Evolutionary conservation across 179 eudicot species (phyloP).

Genomic region (Amaranthus tricolor): DNA sequence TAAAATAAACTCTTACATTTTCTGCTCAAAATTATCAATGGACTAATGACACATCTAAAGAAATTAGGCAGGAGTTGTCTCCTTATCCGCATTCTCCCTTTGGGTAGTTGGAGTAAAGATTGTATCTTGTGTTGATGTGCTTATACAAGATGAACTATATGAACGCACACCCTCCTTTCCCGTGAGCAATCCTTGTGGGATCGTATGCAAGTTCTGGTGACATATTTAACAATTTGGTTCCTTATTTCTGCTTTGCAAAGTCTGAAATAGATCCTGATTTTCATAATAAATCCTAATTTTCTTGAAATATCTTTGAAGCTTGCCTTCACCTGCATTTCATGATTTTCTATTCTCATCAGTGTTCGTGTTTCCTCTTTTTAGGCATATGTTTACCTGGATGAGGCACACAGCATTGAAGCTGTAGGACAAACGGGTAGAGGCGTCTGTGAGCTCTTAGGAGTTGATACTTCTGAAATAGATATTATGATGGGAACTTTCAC

Average conservation of each 20-base stretch:
- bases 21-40: neutral
- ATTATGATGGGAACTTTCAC: conserved; percentile 99
- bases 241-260: neutral
- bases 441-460: conserved; percentile 93
- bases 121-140: neutral
- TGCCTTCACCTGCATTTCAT: neutral
- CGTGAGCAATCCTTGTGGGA: neutral
- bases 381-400: conserved; percentile 93
- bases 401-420: conserved; percentile 99
- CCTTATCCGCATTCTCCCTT: neutral
- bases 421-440: conserved; percentile 95
- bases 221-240: neutral
- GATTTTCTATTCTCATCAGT: neutral
- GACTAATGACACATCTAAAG: neutral
- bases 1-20: neutral
- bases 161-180: neutral
- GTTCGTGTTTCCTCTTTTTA: conserved; percentile 17
- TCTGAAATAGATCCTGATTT: neutral
- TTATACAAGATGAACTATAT: conserved; percentile 1
- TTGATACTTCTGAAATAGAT: conserved; percentile 96
- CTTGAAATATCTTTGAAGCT: conserved; percentile 1
- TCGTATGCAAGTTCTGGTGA: neutral
- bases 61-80: neutral
- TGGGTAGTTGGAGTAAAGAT: neutral
- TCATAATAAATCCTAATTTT: no score